phyloP scores from a whole-genome alignment of 1,284 basidiomycete genomes.

The Cerrena zonata region DNA sequence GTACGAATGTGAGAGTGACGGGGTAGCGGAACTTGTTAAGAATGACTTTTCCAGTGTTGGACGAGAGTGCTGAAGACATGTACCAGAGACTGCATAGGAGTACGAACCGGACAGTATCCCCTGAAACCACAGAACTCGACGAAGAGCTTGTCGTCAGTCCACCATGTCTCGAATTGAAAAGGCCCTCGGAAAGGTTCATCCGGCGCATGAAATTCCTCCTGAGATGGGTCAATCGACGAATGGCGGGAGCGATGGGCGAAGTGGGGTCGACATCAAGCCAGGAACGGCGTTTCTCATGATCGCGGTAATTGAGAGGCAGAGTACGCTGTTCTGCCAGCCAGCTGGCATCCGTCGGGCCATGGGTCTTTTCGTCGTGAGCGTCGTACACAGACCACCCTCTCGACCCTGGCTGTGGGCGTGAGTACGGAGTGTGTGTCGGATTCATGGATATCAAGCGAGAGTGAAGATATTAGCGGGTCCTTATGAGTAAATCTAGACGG shows the following conservation, averaged over 20 bases:
- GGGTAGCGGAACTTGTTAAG: constrained; percentile 83
- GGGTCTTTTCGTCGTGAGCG: constrained; percentile 10
- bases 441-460: neutral
- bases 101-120: constrained; percentile 43
- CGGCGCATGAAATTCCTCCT: constrained; percentile 8
- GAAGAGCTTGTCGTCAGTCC: neutral
- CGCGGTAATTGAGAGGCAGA: constrained; percentile 13
- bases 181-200: constrained; percentile 6
- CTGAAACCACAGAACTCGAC: constrained; percentile 19
- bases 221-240: constrained; percentile 9
- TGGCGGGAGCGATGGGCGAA: neutral
- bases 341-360: constrained; percentile 8
- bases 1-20: constrained; percentile 91
- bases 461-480: neutral
- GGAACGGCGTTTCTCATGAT: constrained; percentile 11
- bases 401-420: constrained; percentile 7
- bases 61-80: constrained; percentile 77
- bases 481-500: neutral
- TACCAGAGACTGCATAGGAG: constrained; percentile 78
- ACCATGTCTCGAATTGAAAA: constrained; percentile 2
- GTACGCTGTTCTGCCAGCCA: constrained; percentile 14
- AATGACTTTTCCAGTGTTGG: constrained; percentile 86
- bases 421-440: neutral
- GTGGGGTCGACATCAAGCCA: constrained; percentile 4
- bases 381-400: constrained; percentile 15